Conservation (phyloP, 495 filamentous ascomycete species). For the Talaromyces ruber region DNA sequence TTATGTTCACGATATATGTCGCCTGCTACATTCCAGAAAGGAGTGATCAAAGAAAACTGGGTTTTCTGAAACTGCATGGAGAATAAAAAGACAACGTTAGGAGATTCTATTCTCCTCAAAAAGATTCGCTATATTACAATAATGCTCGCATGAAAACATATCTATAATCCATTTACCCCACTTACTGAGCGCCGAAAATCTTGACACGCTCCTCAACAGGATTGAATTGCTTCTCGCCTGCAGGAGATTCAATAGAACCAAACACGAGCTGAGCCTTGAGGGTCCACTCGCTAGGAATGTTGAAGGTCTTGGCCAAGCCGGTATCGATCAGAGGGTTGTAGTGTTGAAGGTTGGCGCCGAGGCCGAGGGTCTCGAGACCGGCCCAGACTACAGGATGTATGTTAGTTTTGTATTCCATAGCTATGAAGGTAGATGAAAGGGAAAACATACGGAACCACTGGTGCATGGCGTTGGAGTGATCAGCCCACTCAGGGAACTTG, state of each 20-base stretch:
- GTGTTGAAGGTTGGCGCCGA: constrained; percentile 49
- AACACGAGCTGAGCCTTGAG: constrained; percentile 45
- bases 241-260: constrained; percentile 28
- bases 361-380: constrained; percentile 39
- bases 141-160: background rate
- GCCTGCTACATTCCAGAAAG: background rate
- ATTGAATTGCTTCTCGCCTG: constrained; percentile 28
- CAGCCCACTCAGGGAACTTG: constrained; percentile 40
- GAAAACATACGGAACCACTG: constrained; percentile 38
- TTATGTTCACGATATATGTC: background rate
- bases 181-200: constrained; percentile 16
- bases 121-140: background rate
- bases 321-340: constrained; percentile 44
- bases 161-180: background rate
- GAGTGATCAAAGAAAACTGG: background rate
- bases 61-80: background rate
- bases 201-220: constrained; percentile 31
- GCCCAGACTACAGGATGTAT: constrained; percentile 33
- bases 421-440: background rate
- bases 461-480: constrained; percentile 47
- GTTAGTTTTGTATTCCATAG: background rate
- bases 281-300: constrained; percentile 37
- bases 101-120: background rate
- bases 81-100: background rate
- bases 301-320: constrained; percentile 32